Base-by-base conservation (phyloP, 202 grass and related monocot species). In the Cymbopogon flexuosus region DNA sequence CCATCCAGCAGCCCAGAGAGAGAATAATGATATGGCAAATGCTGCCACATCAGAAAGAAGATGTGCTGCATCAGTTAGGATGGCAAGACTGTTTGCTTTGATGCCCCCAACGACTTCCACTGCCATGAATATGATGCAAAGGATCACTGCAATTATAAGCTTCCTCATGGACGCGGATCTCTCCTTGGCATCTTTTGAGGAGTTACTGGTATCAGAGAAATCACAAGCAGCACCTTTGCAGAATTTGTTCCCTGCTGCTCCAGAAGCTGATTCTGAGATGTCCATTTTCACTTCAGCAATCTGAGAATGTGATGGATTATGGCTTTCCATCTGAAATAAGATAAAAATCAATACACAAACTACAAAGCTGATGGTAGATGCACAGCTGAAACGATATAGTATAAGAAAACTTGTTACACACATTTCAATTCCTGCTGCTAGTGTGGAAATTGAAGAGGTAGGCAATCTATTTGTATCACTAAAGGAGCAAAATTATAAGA, bases 1-100 rank as follows among this genome's bases (percentile, higher is more conserved):
- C 95, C 95, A 99, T 45, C 96, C 92, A 70, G 90, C 81, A n/a
- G 92, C 96, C 92, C 96, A 99, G 29, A 99, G 82, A 62, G 96
- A 96, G 82, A 99, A 93, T 9, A 99, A 33, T 40, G 96, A 99
- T 39, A 99, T 99, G 60, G 92, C 92, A 84, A 99, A 99, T 47
- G 92, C 96, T 51, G 96, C 96, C 49, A 98, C 96, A 81, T 98
- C 96, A 10, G 96, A 98, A 15, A 98, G 92, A 35, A 98, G 90
- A 84, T 98, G 96, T 8, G 96, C 96, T 35, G 96, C 96, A 59
- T 98, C 96, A 8, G 96, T 98, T 62, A 98, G 75, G 37, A 98
- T 98, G 49, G 96, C 96, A 79, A 98, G 88, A 79, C 96, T 98
- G 80, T 98, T 98, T 70, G 96, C 90, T 89, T 89, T 89, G 61